These are phyloP conservation scores for Apiospora aurea DNA, from an alignment of 2,329 filamentous ascomycete species.

Conservation along the genomic window DNA sequence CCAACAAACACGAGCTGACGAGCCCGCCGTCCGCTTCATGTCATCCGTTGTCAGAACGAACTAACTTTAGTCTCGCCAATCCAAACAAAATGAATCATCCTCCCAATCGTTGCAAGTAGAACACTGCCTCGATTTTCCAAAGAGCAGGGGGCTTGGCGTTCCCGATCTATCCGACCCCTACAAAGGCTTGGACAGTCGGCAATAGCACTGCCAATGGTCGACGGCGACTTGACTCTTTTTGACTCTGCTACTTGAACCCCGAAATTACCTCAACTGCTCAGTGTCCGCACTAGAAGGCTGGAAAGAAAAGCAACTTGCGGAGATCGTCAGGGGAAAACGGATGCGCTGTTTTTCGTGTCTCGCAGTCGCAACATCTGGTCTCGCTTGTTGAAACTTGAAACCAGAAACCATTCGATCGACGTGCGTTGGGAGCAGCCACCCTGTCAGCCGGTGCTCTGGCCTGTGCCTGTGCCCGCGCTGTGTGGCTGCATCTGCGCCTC, in stretches of 20 bases:
- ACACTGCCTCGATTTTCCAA: not conserved
- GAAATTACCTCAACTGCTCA: not conserved
- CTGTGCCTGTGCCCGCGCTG: not conserved
- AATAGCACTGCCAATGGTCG: not conserved
- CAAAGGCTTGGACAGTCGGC: not conserved
- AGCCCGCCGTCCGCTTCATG: not conserved
- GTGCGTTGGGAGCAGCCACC: not conserved
- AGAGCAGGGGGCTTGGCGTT: not conserved
- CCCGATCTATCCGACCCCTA: slow-evolving; percentile 14
- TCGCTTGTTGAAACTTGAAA: slow-evolving; percentile 12
- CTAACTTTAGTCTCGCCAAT: slow-evolving; percentile 4
- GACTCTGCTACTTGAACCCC: not conserved
- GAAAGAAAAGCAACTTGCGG: not conserved
- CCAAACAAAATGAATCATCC: slow-evolving; percentile 12
- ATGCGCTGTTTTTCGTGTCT: not conserved
- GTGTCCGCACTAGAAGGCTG: not conserved
- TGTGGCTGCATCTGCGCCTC: not conserved
- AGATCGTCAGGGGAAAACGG: not conserved
- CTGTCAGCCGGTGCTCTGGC: not conserved
- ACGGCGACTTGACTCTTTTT: not conserved
- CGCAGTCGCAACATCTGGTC: slow-evolving; percentile 1
- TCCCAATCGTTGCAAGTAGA: not conserved
- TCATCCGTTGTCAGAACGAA: slow-evolving; percentile 21
- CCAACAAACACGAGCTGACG: not conserved
- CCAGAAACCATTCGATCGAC: slow-evolving; percentile 11